These are phyloP conservation scores for Dictyostelium brefeldianum DNA, from an alignment of 78 protist genomes.

Conservation along the genomic window DNA sequence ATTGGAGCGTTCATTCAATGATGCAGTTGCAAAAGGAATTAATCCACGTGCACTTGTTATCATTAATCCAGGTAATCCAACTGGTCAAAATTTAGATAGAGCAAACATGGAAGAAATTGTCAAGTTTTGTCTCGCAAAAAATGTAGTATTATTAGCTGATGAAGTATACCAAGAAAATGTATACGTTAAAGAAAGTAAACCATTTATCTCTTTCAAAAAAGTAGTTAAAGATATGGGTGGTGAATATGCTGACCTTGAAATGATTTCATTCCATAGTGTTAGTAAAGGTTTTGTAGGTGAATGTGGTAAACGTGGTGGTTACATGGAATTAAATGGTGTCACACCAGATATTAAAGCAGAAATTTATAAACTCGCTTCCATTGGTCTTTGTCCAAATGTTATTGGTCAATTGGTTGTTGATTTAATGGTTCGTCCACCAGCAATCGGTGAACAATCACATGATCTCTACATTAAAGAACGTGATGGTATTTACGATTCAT, in stretches of 20 bases:
- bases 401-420: constrained; percentile 95
- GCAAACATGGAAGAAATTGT: constrained; percentile 84
- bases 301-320: constrained; percentile 99
- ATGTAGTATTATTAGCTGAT: constrained; percentile 97
- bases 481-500: constrained; percentile 74
- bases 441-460: constrained; percentile 91
- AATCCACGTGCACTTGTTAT: constrained; percentile 93
- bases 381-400: constrained; percentile 97
- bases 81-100: constrained; percentile 93
- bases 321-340: constrained; percentile 91
- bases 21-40: constrained; percentile 81
- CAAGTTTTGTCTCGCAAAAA: constrained; percentile 80
- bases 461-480: constrained; percentile 90
- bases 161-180: constrained; percentile 99
- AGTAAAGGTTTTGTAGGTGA: constrained; percentile 99
- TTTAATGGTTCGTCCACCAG: constrained; percentile 96
- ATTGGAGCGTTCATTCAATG: constrained; percentile 63
- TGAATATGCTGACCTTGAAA: constrained; percentile 59
- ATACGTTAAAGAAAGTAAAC: constrained; percentile 82
- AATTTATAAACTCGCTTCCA: constrained; percentile 95
- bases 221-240: constrained; percentile 81
- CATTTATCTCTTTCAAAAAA: constrained; percentile 95
- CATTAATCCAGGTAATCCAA: constrained; percentile 99
- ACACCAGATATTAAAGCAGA: constrained; percentile 75
- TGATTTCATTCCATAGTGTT: constrained; percentile 97